Evolutionary conservation across 1,284 basidiomycete genomes (phyloP).

Genomic region (Takashimella koratensis): DNA sequence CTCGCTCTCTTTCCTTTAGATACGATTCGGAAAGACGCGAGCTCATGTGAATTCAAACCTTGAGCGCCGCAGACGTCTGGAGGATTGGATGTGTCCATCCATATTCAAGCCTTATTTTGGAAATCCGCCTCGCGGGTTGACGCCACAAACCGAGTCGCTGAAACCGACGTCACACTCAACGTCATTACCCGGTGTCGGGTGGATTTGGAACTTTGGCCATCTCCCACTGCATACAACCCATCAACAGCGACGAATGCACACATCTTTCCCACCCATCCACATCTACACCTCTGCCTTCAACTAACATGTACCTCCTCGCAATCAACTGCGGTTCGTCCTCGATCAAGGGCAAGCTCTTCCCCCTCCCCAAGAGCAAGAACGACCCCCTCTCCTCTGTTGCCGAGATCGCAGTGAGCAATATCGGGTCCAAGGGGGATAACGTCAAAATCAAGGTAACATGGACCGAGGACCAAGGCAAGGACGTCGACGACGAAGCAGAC

Average conservation of each 20-base stretch:
- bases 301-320: slow-evolving; percentile 43
- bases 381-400: slow-evolving; percentile 25
- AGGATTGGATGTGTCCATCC: neutral
- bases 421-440: slow-evolving; percentile 44
- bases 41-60: neutral
- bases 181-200: no score
- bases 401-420: slow-evolving; percentile 37
- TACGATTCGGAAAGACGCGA: neutral
- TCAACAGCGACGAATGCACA: neutral
- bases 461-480: slow-evolving; percentile 21
- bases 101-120: neutral
- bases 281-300: neutral
- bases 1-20: neutral
- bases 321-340: slow-evolving; percentile 51
- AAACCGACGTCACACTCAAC: neutral
- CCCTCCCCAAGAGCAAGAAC: slow-evolving; percentile 16
- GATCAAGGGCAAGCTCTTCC: slow-evolving; percentile 50
- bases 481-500: slow-evolving; percentile 37
- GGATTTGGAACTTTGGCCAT: no score
- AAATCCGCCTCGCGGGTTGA: neutral
- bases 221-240: neutral
- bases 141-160: no score
- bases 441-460: slow-evolving; percentile 39
- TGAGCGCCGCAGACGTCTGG: neutral
- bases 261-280: neutral